Percentiles rank a stretch among this genome's conserved stretches.
These are phyloP conservation scores for Candida xiaguanensis DNA, from an alignment of 805 yeast species.

Conservation along the genomic window DNA sequence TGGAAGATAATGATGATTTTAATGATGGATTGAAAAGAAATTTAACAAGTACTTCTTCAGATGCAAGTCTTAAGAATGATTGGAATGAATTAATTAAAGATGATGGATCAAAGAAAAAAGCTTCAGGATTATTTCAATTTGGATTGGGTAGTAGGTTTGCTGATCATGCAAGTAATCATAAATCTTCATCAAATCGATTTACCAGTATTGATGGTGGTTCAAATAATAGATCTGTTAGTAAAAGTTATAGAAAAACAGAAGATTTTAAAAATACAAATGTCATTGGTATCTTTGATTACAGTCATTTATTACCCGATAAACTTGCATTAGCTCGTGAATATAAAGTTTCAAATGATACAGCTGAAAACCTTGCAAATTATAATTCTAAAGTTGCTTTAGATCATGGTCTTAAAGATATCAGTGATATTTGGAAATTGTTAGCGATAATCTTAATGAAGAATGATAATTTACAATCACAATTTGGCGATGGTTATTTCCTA, in stretches of 20 bases:
- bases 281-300: slow-evolving; percentile 63
- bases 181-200: slow-evolving; percentile 28
- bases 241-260: slow-evolving; percentile 24
- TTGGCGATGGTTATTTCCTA: slow-evolving; percentile 1
- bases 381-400: slow-evolving; percentile 69
- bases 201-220: slow-evolving; percentile 37
- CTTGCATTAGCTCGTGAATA: slow-evolving; percentile 67
- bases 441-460: slow-evolving; percentile 45
- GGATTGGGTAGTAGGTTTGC: slow-evolving; percentile 35
- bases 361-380: slow-evolving; percentile 61
- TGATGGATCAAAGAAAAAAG: slow-evolving; percentile 50
- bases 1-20: slow-evolving; percentile 17
- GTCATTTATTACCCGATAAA: slow-evolving; percentile 70
- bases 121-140: slow-evolving; percentile 49
- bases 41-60: slow-evolving; percentile 29
- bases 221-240: slow-evolving; percentile 33
- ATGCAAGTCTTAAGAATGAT: slow-evolving; percentile 63
- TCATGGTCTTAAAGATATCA: slow-evolving; percentile 57
- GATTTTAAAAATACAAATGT: slow-evolving; percentile 40
- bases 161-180: slow-evolving; percentile 19
- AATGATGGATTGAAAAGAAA: slow-evolving; percentile 17
- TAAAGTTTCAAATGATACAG: slow-evolving; percentile 57
- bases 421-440: slow-evolving; percentile 72
- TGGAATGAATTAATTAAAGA: slow-evolving; percentile 63
- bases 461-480: neutral